Conservation (phyloP, 352 stramenopile genomes). For the Phytopythium montanum region DNA sequence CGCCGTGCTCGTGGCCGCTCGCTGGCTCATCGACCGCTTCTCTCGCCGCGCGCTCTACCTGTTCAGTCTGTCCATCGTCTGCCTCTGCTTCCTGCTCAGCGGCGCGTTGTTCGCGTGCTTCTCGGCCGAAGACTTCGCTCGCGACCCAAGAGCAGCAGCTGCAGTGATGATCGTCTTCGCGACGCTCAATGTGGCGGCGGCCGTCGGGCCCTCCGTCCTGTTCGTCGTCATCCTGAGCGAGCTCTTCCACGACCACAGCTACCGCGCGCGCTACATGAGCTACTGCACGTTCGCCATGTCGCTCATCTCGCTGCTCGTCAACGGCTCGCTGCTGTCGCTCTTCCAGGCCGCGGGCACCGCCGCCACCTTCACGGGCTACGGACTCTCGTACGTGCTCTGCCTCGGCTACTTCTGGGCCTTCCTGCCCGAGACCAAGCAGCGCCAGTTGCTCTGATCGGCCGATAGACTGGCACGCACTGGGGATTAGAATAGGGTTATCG, state of each 20-base stretch:
- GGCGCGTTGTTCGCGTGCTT: conserved; percentile 65
- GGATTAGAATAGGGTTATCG: background rate
- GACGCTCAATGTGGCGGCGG: conserved; percentile 71
- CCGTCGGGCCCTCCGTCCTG: conserved; percentile 70
- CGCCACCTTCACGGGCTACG: conserved; percentile 66
- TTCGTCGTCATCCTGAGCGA: conserved; percentile 86
- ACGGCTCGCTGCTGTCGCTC: conserved; percentile 73
- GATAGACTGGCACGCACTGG: background rate
- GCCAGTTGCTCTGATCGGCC: conserved; percentile 49
- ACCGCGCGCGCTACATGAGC: conserved; percentile 84
- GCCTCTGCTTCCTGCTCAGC: conserved; percentile 59
- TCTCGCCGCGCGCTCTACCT: conserved; percentile 71
- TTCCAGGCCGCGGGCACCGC: conserved; percentile 67
- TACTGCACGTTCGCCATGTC: conserved; percentile 89
- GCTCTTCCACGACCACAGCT: conserved; percentile 78
- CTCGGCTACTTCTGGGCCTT: conserved; percentile 65
- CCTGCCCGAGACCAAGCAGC: conserved; percentile 76
- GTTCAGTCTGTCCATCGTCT: conserved; percentile 65
- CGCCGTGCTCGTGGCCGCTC: conserved; percentile 62
- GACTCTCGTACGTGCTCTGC: conserved; percentile 61
- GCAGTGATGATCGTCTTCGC: conserved; percentile 67
- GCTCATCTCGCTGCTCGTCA: conserved; percentile 78
- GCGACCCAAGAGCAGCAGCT: conserved; percentile 31
- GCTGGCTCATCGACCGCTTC: conserved; percentile 66
- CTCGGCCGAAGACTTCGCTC: conserved; percentile 58